Percentiles rank a stretch among this genome's conserved stretches.
Evolutionary conservation across 345 rosid genomes (phyloP).

Genomic region (Syzygium aromaticum): DNA sequence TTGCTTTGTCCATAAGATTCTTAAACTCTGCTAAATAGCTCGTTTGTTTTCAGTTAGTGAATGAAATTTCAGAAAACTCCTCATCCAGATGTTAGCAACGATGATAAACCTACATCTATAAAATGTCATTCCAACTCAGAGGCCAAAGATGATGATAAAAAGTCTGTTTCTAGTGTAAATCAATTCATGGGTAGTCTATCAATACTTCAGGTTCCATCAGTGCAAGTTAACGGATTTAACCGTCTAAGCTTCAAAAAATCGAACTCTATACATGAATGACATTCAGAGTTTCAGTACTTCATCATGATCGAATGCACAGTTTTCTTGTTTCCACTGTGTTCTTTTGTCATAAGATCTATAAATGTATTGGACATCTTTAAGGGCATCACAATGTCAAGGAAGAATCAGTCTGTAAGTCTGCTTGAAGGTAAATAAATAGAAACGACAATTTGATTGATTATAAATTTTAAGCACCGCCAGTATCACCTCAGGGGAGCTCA

Average conservation of each 20-base stretch:
- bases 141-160: background rate
- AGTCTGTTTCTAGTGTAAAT: background rate
- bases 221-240: background rate
- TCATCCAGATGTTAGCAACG: background rate
- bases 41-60: background rate
- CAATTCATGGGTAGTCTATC: background rate
- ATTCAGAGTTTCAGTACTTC: background rate
- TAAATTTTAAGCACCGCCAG: background rate
- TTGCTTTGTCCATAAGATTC: background rate
- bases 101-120: background rate
- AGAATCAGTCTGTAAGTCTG: background rate
- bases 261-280: background rate
- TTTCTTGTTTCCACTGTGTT: background rate
- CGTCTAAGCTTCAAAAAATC: background rate
- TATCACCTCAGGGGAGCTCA: background rate
- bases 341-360: background rate
- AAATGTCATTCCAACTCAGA: background rate
- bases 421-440: background rate
- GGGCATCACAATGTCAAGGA: background rate
- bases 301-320: background rate
- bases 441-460: background rate
- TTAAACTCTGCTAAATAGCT: background rate
- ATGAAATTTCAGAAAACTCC: background rate
- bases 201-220: background rate
- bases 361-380: background rate